Conservation (phyloP, 768 basidiomycete species). For the Tulasnella sp. region DNA sequence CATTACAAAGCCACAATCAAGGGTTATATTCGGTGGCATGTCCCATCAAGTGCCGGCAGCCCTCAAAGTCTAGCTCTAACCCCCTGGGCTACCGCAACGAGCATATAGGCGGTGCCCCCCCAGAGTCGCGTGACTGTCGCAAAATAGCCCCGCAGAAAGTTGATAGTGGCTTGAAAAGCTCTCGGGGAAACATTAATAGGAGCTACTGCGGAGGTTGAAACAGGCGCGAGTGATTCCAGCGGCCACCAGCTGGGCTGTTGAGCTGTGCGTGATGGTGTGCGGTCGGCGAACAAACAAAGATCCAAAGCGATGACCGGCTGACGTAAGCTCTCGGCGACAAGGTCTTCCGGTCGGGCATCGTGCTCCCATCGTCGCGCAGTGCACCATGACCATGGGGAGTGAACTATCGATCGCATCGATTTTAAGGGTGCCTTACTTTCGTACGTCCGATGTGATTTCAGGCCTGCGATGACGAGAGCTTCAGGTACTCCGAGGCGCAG, state of each 20-base stretch:
- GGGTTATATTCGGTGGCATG: background rate
- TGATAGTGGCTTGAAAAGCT: background rate
- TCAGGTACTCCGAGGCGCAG: background rate
- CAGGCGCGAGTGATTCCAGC: background rate
- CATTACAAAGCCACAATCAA: conserved; percentile 7
- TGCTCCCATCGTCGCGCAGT: background rate
- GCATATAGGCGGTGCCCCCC: background rate
- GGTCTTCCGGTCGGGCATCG: background rate
- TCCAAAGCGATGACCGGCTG: conserved; percentile 5
- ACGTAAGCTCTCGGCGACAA: background rate
- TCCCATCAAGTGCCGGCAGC: background rate
- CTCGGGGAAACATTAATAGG: background rate
- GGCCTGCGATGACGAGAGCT: background rate
- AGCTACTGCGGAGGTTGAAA: background rate
- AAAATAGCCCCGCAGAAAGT: background rate
- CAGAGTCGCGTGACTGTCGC: background rate
- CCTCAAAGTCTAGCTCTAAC: background rate
- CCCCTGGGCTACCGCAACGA: background rate
- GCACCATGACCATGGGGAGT: background rate
- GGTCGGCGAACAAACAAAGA: background rate
- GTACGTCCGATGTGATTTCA: background rate
- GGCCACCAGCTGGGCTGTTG: background rate
- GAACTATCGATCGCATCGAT: conserved; percentile 4
- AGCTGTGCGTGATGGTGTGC: background rate
- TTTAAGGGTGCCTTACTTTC: background rate